Percentiles rank a stretch among this genome's conserved stretches.
Conservation (phyloP, 306 rosid species). For the Quercus ilex region DNA sequence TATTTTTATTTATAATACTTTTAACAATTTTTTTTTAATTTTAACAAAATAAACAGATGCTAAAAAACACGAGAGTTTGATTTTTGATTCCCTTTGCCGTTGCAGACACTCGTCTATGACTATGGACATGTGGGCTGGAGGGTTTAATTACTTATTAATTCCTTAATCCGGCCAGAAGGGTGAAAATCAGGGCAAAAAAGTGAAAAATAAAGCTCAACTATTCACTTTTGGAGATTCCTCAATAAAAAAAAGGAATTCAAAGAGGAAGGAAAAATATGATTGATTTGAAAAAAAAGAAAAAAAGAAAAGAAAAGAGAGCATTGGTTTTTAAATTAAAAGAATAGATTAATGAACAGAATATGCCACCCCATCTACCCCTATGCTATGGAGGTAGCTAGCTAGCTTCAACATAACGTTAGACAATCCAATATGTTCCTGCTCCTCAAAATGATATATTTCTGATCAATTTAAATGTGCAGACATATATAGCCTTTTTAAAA, state of each 20-base stretch:
- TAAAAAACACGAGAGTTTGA: no score
- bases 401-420: not conserved
- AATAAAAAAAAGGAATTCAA: not conserved
- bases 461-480: not conserved
- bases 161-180: constrained; percentile 15
- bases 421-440: not conserved
- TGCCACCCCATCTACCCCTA: not conserved
- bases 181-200: not conserved
- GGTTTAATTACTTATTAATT: not conserved
- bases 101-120: not conserved
- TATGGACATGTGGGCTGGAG: constrained; percentile 19
- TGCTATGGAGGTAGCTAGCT: not conserved
- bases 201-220: constrained; percentile 13
- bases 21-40: no score
- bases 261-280: not conserved
- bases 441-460: not conserved
- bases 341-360: no score
- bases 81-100: not conserved
- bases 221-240: constrained; percentile 17
- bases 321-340: not conserved
- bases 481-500: no score
- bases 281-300: not conserved
- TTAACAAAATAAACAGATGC: fast-evolving
- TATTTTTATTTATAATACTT: fast-evolving
- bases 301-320: not conserved